Evolutionary conservation across 768 basidiomycete genomes (phyloP).

Genomic region (Trametes cingulata): DNA sequence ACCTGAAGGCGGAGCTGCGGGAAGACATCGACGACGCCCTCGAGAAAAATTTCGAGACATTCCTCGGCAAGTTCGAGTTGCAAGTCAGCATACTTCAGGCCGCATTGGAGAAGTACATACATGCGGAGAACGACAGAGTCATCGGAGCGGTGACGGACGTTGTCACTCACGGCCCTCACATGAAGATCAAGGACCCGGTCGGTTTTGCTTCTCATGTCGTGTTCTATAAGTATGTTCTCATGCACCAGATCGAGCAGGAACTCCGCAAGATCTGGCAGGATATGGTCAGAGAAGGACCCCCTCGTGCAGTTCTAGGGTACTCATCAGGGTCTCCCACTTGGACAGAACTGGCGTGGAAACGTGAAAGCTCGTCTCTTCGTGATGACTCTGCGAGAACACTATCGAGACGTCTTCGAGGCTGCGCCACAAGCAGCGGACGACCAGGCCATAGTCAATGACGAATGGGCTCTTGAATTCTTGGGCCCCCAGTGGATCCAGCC

Average conservation of each 20-base stretch:
- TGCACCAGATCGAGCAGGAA: constrained; percentile 40
- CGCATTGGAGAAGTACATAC: no score
- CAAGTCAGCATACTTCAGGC: neutral
- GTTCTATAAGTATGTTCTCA: neutral
- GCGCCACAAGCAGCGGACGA: neutral
- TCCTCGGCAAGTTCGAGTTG: constrained; percentile 7
- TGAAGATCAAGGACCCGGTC: constrained; percentile 5
- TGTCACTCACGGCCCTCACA: neutral
- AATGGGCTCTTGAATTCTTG: constrained; percentile 38
- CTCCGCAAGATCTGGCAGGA: constrained; percentile 51
- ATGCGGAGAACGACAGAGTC: neutral
- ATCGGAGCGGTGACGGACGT: neutral
- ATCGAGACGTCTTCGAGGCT: constrained; percentile 25
- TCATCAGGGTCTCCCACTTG: no score
- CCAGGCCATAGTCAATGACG: constrained; percentile 23
- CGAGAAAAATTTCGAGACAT: neutral
- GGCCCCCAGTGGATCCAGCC: constrained; percentile 33
- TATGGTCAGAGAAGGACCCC: no score
- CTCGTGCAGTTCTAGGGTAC: no score
- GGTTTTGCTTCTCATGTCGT: neutral
- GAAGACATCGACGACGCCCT: neutral
- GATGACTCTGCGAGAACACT: constrained; percentile 41
- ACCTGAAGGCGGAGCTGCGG: constrained; percentile 6
- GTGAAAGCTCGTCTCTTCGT: constrained; percentile 54
- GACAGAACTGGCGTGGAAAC: constrained; percentile 54